These are phyloP conservation scores for Simplicillium sp. DNA, from an alignment of 2,329 filamentous ascomycete genomes.

Conservation along the genomic window DNA sequence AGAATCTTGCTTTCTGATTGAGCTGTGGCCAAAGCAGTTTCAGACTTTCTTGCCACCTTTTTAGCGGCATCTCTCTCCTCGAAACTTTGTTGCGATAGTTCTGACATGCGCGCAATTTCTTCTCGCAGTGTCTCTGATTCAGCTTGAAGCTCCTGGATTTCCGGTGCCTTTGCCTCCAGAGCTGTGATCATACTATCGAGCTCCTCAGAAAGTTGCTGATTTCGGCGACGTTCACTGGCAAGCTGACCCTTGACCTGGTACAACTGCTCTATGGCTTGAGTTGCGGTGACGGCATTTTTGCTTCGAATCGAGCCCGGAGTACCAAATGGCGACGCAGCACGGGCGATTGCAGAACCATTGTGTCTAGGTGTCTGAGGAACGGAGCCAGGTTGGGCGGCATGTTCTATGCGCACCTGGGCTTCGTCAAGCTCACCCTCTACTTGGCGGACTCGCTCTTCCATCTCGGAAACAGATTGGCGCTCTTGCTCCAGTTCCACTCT, in stretches of 20 bases:
- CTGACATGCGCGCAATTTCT: constrained; percentile 78
- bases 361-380: constrained; percentile 50
- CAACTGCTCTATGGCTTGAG: constrained; percentile 54
- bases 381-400: constrained; percentile 32
- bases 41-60: constrained; percentile 69
- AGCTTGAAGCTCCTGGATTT: constrained; percentile 74
- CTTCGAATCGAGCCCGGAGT: constrained; percentile 49
- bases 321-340: constrained; percentile 51
- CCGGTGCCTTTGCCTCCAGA: constrained; percentile 76
- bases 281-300: constrained; percentile 48
- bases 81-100: constrained; percentile 72
- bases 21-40: constrained; percentile 56
- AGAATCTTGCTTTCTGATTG: constrained; percentile 68
- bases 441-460: constrained; percentile 38
- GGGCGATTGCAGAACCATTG: constrained; percentile 44
- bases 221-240: constrained; percentile 63
- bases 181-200: constrained; percentile 80
- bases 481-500: constrained; percentile 48
- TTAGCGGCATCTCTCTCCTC: constrained; percentile 71
- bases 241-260: constrained; percentile 64
- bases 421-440: constrained; percentile 46
- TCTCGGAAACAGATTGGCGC: constrained; percentile 32
- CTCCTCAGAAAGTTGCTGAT: constrained; percentile 63
- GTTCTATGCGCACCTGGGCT: constrained; percentile 38
- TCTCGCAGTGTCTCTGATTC: constrained; percentile 73